Conservation (phyloP, 108 stramenopile species). For the Seminavis robusta region DNA sequence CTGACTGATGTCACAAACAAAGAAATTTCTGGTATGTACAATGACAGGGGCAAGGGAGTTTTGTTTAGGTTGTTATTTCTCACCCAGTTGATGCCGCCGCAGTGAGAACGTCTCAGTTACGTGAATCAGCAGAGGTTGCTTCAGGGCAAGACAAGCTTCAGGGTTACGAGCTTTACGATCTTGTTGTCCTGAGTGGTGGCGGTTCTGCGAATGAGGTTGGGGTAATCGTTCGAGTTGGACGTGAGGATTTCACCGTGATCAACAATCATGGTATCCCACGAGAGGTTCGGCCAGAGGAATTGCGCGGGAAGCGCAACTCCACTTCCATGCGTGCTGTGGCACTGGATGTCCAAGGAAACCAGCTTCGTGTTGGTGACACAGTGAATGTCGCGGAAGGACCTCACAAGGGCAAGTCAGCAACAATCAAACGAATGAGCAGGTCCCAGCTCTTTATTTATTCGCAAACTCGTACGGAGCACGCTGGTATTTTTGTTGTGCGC, state of each 20-base stretch:
- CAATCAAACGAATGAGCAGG: conserved; percentile 89
- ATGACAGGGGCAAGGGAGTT: too few relatives aligned
- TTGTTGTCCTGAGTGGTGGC: conserved; percentile 87
- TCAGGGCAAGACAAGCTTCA: conserved; percentile 84
- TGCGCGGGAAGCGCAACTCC: conserved; percentile 84
- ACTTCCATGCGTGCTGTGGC: conserved; percentile 82
- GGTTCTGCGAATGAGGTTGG: conserved; percentile 89
- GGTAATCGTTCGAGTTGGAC: conserved; percentile 89
- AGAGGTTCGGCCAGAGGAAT: conserved; percentile 86
- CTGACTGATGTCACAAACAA: conserved; percentile 91
- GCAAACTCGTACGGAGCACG: conserved; percentile 80
- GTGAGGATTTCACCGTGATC: conserved; percentile 89
- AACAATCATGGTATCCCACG: conserved; percentile 86
- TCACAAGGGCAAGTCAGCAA: conserved; percentile 85
- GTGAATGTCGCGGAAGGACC: conserved; percentile 89
- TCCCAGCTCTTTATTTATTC: conserved; percentile 88
- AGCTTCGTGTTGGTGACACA: conserved; percentile 80
- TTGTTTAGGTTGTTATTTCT: too few relatives aligned
- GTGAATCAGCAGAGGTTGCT: conserved; percentile 84
- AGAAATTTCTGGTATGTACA: too few relatives aligned
- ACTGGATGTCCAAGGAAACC: conserved; percentile 84
- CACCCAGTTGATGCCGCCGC: too few relatives aligned
- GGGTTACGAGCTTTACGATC: conserved; percentile 87
- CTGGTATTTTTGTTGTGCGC: conserved; percentile 87
- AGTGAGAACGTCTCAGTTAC: conserved; percentile 80